phyloP scores from a whole-genome alignment of 169 alveolate genomes.

The Plasmodium chabaudi region DNA sequence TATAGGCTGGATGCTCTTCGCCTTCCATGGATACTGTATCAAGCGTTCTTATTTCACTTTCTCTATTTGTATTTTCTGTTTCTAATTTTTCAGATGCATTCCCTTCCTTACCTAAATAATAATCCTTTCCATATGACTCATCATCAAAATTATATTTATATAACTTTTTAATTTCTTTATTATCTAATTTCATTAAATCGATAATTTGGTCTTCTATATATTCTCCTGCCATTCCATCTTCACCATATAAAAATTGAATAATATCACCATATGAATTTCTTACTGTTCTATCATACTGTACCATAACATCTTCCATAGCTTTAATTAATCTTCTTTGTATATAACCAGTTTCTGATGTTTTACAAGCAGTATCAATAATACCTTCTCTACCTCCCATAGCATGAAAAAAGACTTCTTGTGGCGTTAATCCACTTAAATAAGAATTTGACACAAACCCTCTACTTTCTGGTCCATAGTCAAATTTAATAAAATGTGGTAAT shows the following conservation, averaged over 20 bases:
- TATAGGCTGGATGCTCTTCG: slow-evolving; percentile 75
- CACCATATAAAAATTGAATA: slow-evolving; percentile 99
- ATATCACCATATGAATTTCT: slow-evolving; percentile 97
- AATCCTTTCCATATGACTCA: slow-evolving; percentile 80
- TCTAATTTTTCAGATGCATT: neutral
- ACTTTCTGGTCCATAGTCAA: slow-evolving; percentile 99
- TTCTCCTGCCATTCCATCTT: slow-evolving; percentile 99
- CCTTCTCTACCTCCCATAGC: slow-evolving; percentile 99
- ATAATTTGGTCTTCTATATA: slow-evolving; percentile 97
- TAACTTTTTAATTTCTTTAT: slow-evolving; percentile 87
- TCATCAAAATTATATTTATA: slow-evolving; percentile 86
- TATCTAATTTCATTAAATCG: slow-evolving; percentile 93
- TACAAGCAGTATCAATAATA: slow-evolving; percentile 99
- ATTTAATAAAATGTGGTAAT: slow-evolving; percentile 99
- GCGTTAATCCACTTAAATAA: slow-evolving; percentile 96
- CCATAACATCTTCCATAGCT: slow-evolving; percentile 99
- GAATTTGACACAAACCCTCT: slow-evolving; percentile 99
- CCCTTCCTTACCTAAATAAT: slow-evolving; percentile 51
- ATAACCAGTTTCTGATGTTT: slow-evolving; percentile 99
- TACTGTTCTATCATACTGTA: slow-evolving; percentile 99
- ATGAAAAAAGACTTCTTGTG: slow-evolving; percentile 99
- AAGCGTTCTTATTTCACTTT: too few species aligned
- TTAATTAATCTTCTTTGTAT: slow-evolving; percentile 99
- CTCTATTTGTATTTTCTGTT: too few species aligned
- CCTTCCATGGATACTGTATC: neutral